These are phyloP conservation scores for Aphanocladium album DNA, from an alignment of 2,329 filamentous ascomycete genomes.

Conservation along the genomic window DNA sequence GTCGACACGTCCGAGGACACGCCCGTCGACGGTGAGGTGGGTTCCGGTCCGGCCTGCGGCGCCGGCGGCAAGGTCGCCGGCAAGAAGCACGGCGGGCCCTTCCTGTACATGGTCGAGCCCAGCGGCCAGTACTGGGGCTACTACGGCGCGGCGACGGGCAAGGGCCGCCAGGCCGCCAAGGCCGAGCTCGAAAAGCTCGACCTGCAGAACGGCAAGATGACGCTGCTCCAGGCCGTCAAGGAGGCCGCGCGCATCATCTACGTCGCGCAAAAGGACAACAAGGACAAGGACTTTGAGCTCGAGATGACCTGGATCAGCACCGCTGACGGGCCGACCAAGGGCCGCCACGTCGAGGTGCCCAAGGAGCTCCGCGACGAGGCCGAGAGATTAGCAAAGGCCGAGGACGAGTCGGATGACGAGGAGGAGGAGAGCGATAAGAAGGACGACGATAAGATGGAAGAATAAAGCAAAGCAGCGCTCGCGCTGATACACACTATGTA, in stretches of 20 bases:
- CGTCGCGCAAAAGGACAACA: constrained; percentile 96
- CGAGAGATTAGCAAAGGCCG: constrained; percentile 85
- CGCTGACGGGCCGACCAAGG: constrained; percentile 80
- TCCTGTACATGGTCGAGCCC: constrained; percentile 98
- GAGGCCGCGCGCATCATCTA: constrained; percentile 97
- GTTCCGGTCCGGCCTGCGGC: constrained; percentile 70
- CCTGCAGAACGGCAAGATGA: constrained; percentile 69
- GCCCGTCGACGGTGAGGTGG: constrained; percentile 86
- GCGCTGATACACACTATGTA: constrained; percentile 26
- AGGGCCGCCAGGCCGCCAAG: constrained; percentile 94
- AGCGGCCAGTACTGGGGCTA: constrained; percentile 98
- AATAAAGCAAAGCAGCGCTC: constrained; percentile 46
- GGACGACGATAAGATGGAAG: constrained; percentile 81
- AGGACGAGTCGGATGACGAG: constrained; percentile 81
- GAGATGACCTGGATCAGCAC: constrained; percentile 98
- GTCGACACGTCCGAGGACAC: constrained; percentile 86
- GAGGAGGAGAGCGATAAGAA: constrained; percentile 60
- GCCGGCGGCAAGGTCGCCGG: constrained; percentile 75
- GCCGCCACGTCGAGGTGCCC: constrained; percentile 87
- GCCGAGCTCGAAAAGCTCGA: constrained; percentile 98
- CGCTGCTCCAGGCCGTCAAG: constrained; percentile 83
- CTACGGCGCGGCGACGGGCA: constrained; percentile 95
- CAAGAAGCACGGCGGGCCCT: constrained; percentile 79
- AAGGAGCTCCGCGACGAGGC: constrained; percentile 88
- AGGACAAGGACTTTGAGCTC: constrained; percentile 98